Evolutionary conservation across 2,329 filamentous ascomycete species (phyloP).

Genomic region (Talaromyces marneffei): DNA sequence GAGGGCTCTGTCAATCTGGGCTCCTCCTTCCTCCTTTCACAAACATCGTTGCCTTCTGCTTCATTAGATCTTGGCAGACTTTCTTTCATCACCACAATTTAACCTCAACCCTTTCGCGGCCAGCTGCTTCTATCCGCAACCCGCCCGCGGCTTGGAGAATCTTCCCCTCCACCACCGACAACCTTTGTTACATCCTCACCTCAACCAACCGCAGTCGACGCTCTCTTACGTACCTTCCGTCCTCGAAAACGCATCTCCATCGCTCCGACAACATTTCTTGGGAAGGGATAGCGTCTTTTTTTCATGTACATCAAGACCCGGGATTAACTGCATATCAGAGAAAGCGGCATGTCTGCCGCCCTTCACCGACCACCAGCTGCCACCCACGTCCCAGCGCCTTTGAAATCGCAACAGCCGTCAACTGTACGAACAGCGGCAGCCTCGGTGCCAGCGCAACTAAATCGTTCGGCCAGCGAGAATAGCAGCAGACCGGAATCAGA

Average conservation of each 20-base stretch:
- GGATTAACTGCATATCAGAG: constrained; percentile 5
- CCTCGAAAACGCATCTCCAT: not conserved
- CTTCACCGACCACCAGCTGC: constrained; percentile 9
- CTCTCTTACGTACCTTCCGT: not conserved
- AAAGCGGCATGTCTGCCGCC: constrained; percentile 15
- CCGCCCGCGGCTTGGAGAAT: constrained; percentile 12
- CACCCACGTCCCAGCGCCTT: not conserved
- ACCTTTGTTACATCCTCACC: constrained; percentile 7
- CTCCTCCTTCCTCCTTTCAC: not conserved
- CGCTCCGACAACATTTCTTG: not conserved
- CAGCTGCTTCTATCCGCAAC: constrained; percentile 10
- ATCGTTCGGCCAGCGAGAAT: constrained; percentile 5
- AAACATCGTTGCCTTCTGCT: not conserved
- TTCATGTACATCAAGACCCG: constrained; percentile 11
- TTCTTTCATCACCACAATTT: not conserved
- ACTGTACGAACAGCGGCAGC: not conserved
- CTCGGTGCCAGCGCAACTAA: not conserved
- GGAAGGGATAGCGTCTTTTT: not conserved
- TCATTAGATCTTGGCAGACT: not conserved
- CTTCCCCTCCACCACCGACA: constrained; percentile 13
- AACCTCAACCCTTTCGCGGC: not conserved
- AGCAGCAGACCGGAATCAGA: constrained; percentile 15
- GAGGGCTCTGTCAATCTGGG: not conserved
- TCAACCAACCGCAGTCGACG: not conserved
- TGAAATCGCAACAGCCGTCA: constrained; percentile 3